These are phyloP conservation scores for Neonectria punicea DNA, from an alignment of 2,329 filamentous ascomycete genomes.

Conservation along the genomic window DNA sequence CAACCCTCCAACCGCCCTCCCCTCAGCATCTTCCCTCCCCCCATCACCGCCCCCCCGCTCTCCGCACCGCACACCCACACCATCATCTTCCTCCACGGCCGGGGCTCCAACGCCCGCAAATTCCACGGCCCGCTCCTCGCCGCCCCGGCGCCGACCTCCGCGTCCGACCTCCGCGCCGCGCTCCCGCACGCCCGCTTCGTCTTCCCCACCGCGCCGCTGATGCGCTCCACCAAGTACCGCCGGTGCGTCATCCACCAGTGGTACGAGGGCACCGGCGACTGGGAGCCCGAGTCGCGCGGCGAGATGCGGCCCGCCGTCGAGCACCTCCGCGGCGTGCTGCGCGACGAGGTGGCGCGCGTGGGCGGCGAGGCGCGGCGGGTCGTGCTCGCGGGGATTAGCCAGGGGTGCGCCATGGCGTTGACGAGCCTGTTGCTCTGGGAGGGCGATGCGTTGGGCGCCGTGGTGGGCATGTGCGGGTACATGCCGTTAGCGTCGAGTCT, in stretches of 20 bases:
- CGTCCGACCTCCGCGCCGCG: constrained; percentile 44
- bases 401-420: constrained; percentile 62
- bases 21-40: constrained; percentile 40
- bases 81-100: constrained; percentile 61
- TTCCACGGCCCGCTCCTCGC: constrained; percentile 55
- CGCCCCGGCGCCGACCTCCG: constrained; percentile 13
- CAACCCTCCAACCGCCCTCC: constrained; percentile 3
- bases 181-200: constrained; percentile 60
- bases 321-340: constrained; percentile 53
- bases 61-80: constrained; percentile 53
- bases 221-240: constrained; percentile 46
- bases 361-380: constrained; percentile 50
- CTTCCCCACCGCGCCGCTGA: constrained; percentile 59
- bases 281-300: constrained; percentile 45
- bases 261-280: constrained; percentile 51
- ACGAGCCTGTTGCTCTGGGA: constrained; percentile 56
- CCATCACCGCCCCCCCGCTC: constrained; percentile 36
- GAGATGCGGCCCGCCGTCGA: constrained; percentile 54
- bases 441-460: constrained; percentile 49
- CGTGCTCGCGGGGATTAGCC: constrained; percentile 62
- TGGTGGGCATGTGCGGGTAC: constrained; percentile 58
- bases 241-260: constrained; percentile 48
- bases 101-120: constrained; percentile 53
- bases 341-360: constrained; percentile 49
- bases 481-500: constrained; percentile 54